Conservation (phyloP, 2,329 filamentous ascomycete species). For the Hymenoscyphus fraxineus region DNA sequence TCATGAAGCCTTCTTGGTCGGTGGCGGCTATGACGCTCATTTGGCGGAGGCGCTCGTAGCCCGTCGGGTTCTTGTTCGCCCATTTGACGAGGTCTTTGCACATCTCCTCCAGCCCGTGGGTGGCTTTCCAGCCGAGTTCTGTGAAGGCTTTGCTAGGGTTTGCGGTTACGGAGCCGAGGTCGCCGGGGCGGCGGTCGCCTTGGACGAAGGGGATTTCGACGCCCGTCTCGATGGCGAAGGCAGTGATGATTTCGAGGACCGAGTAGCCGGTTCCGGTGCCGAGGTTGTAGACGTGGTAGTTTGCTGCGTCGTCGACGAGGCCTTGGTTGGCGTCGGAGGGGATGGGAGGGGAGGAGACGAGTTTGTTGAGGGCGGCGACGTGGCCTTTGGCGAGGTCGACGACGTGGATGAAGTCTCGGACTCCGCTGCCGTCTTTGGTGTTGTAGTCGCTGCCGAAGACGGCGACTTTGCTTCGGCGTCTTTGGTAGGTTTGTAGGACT, state of each 20-base stretch:
- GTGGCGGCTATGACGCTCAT: background rate
- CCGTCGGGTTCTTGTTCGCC: background rate
- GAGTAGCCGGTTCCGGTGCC: constrained; percentile 43
- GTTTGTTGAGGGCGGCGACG: constrained; percentile 49
- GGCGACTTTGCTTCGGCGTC: constrained; percentile 47
- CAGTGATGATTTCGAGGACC: constrained; percentile 40
- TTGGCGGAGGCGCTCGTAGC: background rate
- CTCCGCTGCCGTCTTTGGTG: constrained; percentile 59
- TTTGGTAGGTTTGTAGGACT: constrained; percentile 56
- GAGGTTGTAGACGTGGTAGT: constrained; percentile 42
- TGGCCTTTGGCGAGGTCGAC: constrained; percentile 60
- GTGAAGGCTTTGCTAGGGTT: constrained; percentile 37
- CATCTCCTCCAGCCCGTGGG: constrained; percentile 11
- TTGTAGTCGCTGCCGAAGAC: constrained; percentile 63
- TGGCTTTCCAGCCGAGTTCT: constrained; percentile 39
- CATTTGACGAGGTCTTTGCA: background rate
- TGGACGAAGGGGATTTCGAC: constrained; percentile 36
- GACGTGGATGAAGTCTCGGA: constrained; percentile 65
- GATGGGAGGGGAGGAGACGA: background rate
- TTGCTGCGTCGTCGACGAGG: constrained; percentile 34
- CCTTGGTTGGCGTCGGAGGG: constrained; percentile 28
- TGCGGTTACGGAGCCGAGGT: constrained; percentile 42
- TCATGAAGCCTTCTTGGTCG: background rate
- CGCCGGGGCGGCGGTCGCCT: constrained; percentile 37
- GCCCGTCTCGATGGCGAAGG: constrained; percentile 36